Evolutionary conservation across 2,329 filamentous ascomycete species (phyloP), one percentile per base, ranked within the genome.

Genomic region (Trichoderma asperellum): DNA sequence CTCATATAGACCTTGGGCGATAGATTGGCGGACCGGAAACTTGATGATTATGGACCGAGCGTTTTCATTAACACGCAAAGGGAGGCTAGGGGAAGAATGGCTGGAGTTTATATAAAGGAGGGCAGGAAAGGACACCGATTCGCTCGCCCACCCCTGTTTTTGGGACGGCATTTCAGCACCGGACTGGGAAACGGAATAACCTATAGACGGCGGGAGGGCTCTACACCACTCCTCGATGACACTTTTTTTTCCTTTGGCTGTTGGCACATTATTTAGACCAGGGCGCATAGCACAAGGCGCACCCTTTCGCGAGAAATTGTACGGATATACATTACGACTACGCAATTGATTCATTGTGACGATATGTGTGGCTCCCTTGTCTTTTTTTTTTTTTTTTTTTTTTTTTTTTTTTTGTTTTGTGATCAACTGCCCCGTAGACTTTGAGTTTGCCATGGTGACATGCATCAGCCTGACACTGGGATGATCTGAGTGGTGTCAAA

Each of bases 21-120:
- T 70, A 70, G 69, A 70, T 59, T 69, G 69, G 69, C 66, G 69
- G 49, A 52, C 53, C 53, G 69, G 55, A 59, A 64, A 49, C 56
- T 69, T 47, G 64, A 70, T 43, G 69, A 70, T 56, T 37, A 70
- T 67, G 68, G 55, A 60, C 64, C 47, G 53, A 66, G 63, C 67
- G 43, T 64, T 67, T 68, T 70, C 47, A 47, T 58, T 58, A 53
- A 68, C 55, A 67, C 55, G 37, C 52, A 43, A 35, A 58, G 56
- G 57, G 56, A 27, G 34, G 57, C 18, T 34, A 24, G 62, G 61
- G 57, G 62, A 70, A 40, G 65, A 35, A 68, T 63, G 49, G 27
- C 60, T 47, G 68, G 69, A 70, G 64, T 68, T 70, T 62, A 47
- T 55, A 49, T 37, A 59, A 56, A 55, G 35, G 61, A 49, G 60